Evolutionary conservation across 1,284 basidiomycete genomes (phyloP).

Genomic region (Singerocomus inundabilis): DNA sequence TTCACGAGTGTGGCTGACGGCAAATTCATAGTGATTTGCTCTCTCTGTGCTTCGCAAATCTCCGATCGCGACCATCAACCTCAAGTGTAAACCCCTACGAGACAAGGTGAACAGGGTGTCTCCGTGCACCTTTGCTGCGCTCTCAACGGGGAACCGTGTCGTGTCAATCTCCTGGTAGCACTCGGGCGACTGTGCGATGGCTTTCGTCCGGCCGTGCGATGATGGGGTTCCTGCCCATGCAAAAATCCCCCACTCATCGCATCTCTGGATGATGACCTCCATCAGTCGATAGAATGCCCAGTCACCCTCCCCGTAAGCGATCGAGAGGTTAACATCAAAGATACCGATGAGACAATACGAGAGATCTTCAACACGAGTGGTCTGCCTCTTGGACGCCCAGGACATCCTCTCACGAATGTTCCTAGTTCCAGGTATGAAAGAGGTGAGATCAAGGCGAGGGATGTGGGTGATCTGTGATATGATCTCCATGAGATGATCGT

Average conservation of each 20-base stretch:
- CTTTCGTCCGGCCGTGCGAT: not conserved
- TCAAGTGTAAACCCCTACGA: not conserved
- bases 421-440: constrained; percentile 19
- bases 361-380: constrained; percentile 20
- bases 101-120: not conserved
- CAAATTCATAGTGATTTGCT: not conserved
- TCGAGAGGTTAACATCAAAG: constrained; percentile 22
- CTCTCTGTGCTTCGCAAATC: not conserved
- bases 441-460: constrained; percentile 10
- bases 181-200: not conserved
- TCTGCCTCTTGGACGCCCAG: constrained; percentile 21
- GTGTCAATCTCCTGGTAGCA: not conserved
- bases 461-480: constrained; percentile 17
- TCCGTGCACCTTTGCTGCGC: not conserved
- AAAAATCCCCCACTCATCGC: constrained; percentile 23
- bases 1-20: not conserved
- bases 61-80: not conserved
- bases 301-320: constrained; percentile 20
- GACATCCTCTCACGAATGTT: constrained; percentile 20
- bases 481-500: constrained; percentile 8
- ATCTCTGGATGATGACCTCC: constrained; percentile 23
- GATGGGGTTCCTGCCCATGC: constrained; percentile 22
- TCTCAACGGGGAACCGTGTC: not conserved
- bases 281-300: constrained; percentile 27
- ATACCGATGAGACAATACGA: constrained; percentile 24